phyloP scores from a whole-genome alignment of 495 filamentous ascomycete species.

The Ascodesmis nigricans region DNA sequence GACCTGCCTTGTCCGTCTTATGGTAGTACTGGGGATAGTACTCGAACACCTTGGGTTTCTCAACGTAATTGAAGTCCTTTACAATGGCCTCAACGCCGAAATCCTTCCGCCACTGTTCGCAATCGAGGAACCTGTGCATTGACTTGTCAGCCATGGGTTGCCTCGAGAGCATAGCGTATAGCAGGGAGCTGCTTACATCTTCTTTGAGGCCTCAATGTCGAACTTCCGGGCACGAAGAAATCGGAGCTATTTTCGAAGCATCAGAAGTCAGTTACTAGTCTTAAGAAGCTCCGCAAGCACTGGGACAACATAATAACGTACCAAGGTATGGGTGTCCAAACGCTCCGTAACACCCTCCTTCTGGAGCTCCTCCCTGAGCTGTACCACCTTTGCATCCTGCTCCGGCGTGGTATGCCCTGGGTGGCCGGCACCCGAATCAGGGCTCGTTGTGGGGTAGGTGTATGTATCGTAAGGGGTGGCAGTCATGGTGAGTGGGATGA shows the following conservation, averaged over 20 bases:
- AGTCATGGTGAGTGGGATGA: no score
- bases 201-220: slow-evolving; percentile 57
- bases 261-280: not conserved
- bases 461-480: slow-evolving; percentile 59
- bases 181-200: slow-evolving; percentile 1
- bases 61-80: slow-evolving; percentile 59
- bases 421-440: slow-evolving; percentile 47
- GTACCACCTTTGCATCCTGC: slow-evolving; percentile 74
- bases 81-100: slow-evolving; percentile 64
- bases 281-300: no score
- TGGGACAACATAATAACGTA: slow-evolving; percentile 21
- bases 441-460: slow-evolving; percentile 64
- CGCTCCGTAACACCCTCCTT: slow-evolving; percentile 57
- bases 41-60: slow-evolving; percentile 67
- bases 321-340: slow-evolving; percentile 74
- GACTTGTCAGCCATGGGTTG: not conserved
- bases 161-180: not conserved
- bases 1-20: slow-evolving; percentile 76
- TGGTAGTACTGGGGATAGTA: slow-evolving; percentile 98
- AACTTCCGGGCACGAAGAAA: slow-evolving; percentile 90
- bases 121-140: slow-evolving; percentile 54
- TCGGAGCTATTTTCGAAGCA: slow-evolving; percentile 50
- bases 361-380: slow-evolving; percentile 68
- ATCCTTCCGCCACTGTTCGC: slow-evolving; percentile 73
- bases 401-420: slow-evolving; percentile 65